Base-by-base conservation (phyloP, 805 yeast species). In the Naumovozyma castellii region DNA sequence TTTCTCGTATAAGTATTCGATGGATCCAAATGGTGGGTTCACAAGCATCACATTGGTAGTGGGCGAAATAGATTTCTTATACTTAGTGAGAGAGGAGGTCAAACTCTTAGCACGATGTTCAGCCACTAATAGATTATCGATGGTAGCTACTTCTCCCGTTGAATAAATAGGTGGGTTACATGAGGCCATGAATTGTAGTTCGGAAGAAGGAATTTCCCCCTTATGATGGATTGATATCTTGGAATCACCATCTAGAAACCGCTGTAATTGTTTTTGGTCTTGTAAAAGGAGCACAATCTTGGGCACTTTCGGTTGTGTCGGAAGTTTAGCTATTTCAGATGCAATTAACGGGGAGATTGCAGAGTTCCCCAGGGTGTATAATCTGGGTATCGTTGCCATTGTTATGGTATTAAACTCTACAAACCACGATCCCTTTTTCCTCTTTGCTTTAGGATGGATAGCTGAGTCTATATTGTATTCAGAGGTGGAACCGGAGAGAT, bases 21-120 rank as follows among this genome's bases (percentile, higher is more conserved):
- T 56, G 32, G 75, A 68, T 2, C 94, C 94, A 74, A 83, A 68
- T 2, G 87, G 85, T 41, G 85, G 94, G n/a, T 66, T 59, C 13
- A 88, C 50, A 17, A 88, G 57, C 34, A 88, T 47, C 2, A 87
- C 57, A 41, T 76, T 77, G 1, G 88, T 71, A 2, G 64, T 53
- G 0, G 51, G 44, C 9, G 54, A 47, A 12, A 85, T 59, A 35
- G 63, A 58, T 1, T 65, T 57, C 3, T 64, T 37, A 43, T 76
- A 64, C 13, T 73, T 73, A 12, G 48, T 50, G 13, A 84, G 42
- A 0, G 88, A 81, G 4, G 50, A 42, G 3, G 63, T 55, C 0
- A 84, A 72, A 41, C 75, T 73, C 44, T 72, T 69, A 0, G 81
- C 68, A 53, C 78, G 80, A 10, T 41, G 40, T 6, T 85, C 82